Base-by-base conservation (phyloP, 768 basidiomycete species). In the Panellus pusillus region DNA sequence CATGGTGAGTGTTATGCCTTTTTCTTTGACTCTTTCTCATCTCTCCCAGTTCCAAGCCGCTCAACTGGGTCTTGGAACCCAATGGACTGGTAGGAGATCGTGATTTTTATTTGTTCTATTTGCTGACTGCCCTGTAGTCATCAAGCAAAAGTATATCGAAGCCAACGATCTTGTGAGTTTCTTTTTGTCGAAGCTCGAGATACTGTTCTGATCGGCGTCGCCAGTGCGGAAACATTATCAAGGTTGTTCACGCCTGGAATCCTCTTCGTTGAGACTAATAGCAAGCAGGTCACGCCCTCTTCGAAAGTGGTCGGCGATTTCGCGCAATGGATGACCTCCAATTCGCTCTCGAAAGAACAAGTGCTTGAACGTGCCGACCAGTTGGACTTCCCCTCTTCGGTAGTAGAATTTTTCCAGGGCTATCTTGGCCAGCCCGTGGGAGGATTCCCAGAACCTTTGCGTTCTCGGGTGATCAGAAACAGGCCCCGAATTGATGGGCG, bases 231-330 rank as follows among this genome's bases (percentile, higher is more conserved):
- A 93, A 98, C 63, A 89, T 99, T 69, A 87, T 98, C 79, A 99
- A 99, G 81, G 83, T 80, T 35, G 24, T 24, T 24, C 24, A 24
- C 24, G 64, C 35, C 40, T 41, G 44, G 14, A 28, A 27, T 44
- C 39, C 9, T 29, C 44, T 35, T 43, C 35, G 29, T 36, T 35
- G 24, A 46, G 28, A 31, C 50, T 45, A 20, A 35, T 53, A 35
- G 9, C 24, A n/a, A 31, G 17, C 64, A 86, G 84, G 96, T 98
- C 63, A 99, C 97, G 20, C 97, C 97, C 28, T 97, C 97, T 12
- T 98, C 97, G 39, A 99, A 98, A 77, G 93, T 96, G 44, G 95
- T 98, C 44, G 97, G 97, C 20, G 97, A 99, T 76, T 97, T 99
- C 72, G 97, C 97, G 15, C 97, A 99, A 73, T 97, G 90, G 89